A percentile compares a stretch with the other conserved stretches of the same genome.
Conservation (phyloP, 2,329 filamentous ascomycete species). For the Epichloe coenophiala region DNA sequence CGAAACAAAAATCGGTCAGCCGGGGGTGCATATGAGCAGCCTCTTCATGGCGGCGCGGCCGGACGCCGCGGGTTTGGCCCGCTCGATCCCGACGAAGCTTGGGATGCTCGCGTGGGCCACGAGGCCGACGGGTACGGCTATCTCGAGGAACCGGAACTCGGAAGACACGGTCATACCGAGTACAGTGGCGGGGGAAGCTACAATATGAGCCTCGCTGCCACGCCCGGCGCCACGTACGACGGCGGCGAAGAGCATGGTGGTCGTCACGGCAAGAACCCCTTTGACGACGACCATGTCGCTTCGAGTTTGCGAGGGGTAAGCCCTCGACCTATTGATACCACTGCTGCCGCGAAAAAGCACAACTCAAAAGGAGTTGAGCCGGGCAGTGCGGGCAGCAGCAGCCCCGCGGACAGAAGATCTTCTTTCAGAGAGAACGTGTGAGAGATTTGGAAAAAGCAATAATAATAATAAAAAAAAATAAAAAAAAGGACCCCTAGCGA, state of each 20-base stretch:
- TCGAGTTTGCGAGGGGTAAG: conserved; percentile 55
- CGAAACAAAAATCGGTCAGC: conserved; percentile 53
- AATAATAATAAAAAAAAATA: no score
- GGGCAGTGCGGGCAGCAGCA: conserved; percentile 28
- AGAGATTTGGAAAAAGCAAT: conserved; percentile 5
- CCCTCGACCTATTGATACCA: conserved; percentile 54
- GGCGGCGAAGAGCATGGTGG: conserved; percentile 17
- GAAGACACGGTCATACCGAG: conserved; percentile 24
- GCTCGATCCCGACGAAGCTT: conserved; percentile 73
- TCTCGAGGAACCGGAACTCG: conserved; percentile 67
- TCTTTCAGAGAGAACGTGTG: conserved; percentile 59
- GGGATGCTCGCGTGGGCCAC: conserved; percentile 67
- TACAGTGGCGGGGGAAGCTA: conserved; percentile 29
- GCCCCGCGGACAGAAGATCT: conserved; percentile 54
- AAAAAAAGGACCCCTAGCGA: no score
- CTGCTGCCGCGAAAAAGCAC: conserved; percentile 16
- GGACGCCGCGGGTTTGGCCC: conserved; percentile 47
- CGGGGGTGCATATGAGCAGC: conserved; percentile 59
- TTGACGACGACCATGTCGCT: conserved; percentile 51
- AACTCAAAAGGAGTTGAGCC: conserved; percentile 19
- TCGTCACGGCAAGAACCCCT: conserved; percentile 43
- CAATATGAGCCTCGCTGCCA: conserved; percentile 33
- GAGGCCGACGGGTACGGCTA: conserved; percentile 58
- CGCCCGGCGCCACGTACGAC: conserved; percentile 18
- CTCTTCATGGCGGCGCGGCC: conserved; percentile 26